phyloP scores from a whole-genome alignment of 169 alveolate genomes.

The Miamiensis avidus region DNA sequence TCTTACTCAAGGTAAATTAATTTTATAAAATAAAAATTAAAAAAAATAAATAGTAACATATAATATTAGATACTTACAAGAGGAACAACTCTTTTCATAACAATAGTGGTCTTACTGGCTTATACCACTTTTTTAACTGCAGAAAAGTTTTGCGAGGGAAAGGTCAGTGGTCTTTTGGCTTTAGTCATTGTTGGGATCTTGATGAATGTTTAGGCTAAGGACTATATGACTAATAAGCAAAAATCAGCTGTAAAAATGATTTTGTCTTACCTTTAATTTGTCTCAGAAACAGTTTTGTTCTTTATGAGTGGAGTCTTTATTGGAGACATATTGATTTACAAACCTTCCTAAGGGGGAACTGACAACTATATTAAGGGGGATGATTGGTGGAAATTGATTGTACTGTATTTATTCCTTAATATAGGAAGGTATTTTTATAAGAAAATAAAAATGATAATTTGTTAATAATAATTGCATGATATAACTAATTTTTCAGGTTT shows the following conservation, averaged over 20 bases:
- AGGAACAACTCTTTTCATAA: background rate
- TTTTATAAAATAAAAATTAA: too few species aligned
- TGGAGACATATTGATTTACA: constrained; percentile 50
- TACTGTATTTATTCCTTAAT: background rate
- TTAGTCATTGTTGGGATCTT: constrained; percentile 63
- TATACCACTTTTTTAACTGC: background rate
- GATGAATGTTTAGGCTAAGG: constrained; percentile 66
- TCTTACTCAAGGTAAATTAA: background rate
- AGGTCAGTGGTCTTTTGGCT: constrained; percentile 36
- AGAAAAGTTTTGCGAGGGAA: background rate
- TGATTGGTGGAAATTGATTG: constrained; percentile 1
- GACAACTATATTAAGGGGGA: background rate
- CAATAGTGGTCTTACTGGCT: background rate
- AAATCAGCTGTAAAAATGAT: constrained; percentile 50
- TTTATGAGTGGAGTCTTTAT: constrained; percentile 59
- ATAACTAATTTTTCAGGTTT: constrained; percentile 33
- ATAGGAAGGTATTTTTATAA: constrained; percentile 11
- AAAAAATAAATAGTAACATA: too few species aligned
- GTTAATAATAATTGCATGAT: too few species aligned
- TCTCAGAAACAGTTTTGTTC: constrained; percentile 56
- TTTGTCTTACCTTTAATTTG: constrained; percentile 51
- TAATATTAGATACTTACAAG: background rate
- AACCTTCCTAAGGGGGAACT: background rate
- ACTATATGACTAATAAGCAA: constrained; percentile 51
- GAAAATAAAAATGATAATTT: too few species aligned